phyloP scores from a whole-genome alignment of 75 land plant species.

The Cunninghamia lanceolata region DNA sequence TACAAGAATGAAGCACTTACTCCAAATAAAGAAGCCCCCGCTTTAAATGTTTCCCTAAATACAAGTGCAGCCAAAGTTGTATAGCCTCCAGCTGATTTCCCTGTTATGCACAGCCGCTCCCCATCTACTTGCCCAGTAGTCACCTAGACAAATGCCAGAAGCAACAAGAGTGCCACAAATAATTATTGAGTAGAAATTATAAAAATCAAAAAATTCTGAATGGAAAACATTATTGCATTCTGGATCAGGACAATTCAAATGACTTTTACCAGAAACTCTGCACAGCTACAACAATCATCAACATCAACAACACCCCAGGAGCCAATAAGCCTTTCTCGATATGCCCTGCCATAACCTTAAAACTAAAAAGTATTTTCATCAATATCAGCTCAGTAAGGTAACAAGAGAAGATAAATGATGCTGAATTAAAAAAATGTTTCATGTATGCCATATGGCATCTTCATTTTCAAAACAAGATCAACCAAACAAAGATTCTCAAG shows the following conservation, averaged over 20 bases:
- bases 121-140: constrained; percentile 72
- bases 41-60: constrained; percentile 79
- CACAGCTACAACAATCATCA: constrained; percentile 95
- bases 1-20: constrained; percentile 40
- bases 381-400: neutral
- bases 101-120: constrained; percentile 78
- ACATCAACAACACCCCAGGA: constrained; percentile 95
- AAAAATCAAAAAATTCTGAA: neutral
- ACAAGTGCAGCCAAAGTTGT: constrained; percentile 93
- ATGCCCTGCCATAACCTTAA: constrained; percentile 91
- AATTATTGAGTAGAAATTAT: neutral
- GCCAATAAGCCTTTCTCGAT: constrained; percentile 81
- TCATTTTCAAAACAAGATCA: neutral
- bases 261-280: constrained; percentile 70
- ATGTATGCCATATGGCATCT: neutral
- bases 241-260: neutral
- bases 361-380: neutral
- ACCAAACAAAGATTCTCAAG: neutral
- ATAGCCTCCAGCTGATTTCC: constrained; percentile 95
- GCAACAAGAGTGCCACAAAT: neutral
- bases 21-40: constrained; percentile 94
- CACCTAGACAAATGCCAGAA: constrained; percentile 36
- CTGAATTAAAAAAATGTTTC: neutral
- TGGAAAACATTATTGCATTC: neutral
- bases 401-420: neutral